Conservation (phyloP, 805 yeast species). For the Sugiyamaella mastotermitis region DNA sequence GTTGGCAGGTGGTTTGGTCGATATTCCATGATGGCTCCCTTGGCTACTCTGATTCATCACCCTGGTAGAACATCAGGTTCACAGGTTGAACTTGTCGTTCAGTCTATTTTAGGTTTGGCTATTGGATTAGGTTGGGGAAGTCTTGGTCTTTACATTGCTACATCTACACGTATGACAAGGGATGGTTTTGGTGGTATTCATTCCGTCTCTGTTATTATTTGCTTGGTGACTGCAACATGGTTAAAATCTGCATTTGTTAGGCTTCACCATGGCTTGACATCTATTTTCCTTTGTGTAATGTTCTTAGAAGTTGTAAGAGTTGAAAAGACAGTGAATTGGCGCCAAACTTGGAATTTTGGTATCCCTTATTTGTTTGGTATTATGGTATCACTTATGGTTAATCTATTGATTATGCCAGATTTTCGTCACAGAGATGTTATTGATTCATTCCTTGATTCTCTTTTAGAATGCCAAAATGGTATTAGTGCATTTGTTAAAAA, state of each 20-base stretch:
- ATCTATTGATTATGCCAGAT: conserved; percentile 35
- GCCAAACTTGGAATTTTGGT: conserved; percentile 32
- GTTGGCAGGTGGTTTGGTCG: conserved; percentile 40
- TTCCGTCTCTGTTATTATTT: conserved; percentile 37
- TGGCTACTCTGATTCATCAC: conserved; percentile 41
- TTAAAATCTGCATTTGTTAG: conserved; percentile 37
- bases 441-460: conserved; percentile 18
- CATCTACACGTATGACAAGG: conserved; percentile 35
- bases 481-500: conserved; percentile 15
- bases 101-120: conserved; percentile 36
- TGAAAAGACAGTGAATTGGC: conserved; percentile 12
- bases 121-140: conserved; percentile 43
- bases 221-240: conserved; percentile 37
- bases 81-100: conserved; percentile 40
- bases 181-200: conserved; percentile 42
- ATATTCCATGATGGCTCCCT: conserved; percentile 36
- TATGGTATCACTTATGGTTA: conserved; percentile 32
- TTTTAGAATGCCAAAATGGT: conserved; percentile 7
- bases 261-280: conserved; percentile 30
- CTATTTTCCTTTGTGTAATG: conserved; percentile 26
- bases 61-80: conserved; percentile 43
- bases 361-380: conserved; percentile 43
- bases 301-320: conserved; percentile 30
- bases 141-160: conserved; percentile 38
- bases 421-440: conserved; percentile 34